Evolutionary conservation across 768 basidiomycete genomes (phyloP).

Genomic region (Suillus placidus): DNA sequence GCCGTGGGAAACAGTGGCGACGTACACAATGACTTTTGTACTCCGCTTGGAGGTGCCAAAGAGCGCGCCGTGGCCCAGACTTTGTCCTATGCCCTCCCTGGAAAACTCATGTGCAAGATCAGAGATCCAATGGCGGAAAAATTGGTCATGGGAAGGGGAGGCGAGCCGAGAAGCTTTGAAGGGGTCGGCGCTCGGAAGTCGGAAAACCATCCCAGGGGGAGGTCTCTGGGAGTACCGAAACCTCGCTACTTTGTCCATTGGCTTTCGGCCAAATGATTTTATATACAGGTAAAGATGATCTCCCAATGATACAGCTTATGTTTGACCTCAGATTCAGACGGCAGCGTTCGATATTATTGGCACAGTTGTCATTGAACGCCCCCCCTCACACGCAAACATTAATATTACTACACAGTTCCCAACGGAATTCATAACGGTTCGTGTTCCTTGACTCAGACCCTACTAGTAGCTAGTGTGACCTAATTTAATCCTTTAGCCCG

Average conservation of each 20-base stretch:
- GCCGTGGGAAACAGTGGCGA: too few species aligned
- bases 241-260: not conserved
- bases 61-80: too few species aligned
- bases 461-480: not conserved
- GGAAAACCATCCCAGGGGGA: slow-evolving; percentile 2
- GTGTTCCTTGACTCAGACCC: not conserved
- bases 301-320: not conserved
- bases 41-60: too few species aligned
- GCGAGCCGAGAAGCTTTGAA: not conserved
- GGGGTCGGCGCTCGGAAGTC: not conserved
- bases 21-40: too few species aligned
- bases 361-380: too few species aligned
- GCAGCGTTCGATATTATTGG: too few species aligned
- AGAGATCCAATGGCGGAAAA: not conserved
- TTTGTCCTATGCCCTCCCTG: too few species aligned
- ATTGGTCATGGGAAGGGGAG: not conserved
- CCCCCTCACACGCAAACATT: not conserved
- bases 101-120: not conserved
- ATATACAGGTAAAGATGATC: not conserved
- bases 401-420: not conserved
- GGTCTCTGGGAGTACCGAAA: not conserved
- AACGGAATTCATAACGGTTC: not conserved
- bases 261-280: not conserved
- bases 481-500: not conserved
- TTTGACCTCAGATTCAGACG: not conserved